These are phyloP conservation scores for Entomortierella parvispora DNA, from an alignment of 192 early-diverging fungal genomes.

Conservation along the genomic window DNA sequence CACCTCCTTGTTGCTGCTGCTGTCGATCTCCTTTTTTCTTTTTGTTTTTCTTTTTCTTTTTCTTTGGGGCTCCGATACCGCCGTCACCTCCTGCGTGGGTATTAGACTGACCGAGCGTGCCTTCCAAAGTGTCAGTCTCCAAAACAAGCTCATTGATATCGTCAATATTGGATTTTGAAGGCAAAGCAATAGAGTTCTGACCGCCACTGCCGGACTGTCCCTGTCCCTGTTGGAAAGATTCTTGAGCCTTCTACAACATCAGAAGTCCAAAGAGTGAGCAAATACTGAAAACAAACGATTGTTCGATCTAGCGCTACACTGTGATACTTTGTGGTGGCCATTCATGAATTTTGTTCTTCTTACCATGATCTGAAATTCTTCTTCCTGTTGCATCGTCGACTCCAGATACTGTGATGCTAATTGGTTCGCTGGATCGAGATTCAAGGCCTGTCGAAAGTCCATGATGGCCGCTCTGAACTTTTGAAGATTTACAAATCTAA, in stretches of 20 bases:
- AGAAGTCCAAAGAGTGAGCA: neutral
- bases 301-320: too few species aligned
- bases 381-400: conserved; percentile 38
- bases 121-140: conserved; percentile 23
- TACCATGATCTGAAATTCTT: conserved; percentile 33
- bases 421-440: conserved; percentile 25
- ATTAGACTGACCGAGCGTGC: neutral
- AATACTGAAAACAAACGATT: neutral
- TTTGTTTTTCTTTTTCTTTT: too few species aligned
- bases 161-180: conserved; percentile 25
- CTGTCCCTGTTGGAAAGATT: neutral
- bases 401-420: conserved; percentile 39
- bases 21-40: too few species aligned
- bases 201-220: neutral
- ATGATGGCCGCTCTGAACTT: conserved; percentile 35
- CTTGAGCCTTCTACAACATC: neutral
- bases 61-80: too few species aligned
- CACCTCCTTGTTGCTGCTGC: too few species aligned
- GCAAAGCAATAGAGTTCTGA: too few species aligned
- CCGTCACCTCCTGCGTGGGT: too few species aligned
- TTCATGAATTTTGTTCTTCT: neutral
- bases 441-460: conserved; percentile 44
- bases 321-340: neutral
- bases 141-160: conserved; percentile 49
- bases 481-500: conserved; percentile 27